Percentiles rank a stretch among this genome's conserved stretches.
phyloP scores from a whole-genome alignment of 1,284 basidiomycete species.

The Rugosomyces carneus region DNA sequence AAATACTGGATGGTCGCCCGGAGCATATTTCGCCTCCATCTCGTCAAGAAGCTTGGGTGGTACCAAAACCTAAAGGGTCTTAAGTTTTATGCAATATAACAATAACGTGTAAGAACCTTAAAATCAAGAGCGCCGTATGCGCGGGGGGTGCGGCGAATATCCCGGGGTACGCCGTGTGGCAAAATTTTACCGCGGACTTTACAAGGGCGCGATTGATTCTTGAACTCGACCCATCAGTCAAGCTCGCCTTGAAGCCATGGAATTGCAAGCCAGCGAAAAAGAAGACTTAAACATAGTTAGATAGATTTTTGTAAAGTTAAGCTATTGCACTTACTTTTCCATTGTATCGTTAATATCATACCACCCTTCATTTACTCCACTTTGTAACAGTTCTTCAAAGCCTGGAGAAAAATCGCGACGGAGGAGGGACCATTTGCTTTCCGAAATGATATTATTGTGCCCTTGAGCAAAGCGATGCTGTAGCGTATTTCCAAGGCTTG shows the following conservation, averaged over 20 bases:
- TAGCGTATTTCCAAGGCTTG: slow-evolving; percentile 21
- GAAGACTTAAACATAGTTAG: slow-evolving; percentile 4
- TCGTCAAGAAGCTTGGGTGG: slow-evolving; percentile 16
- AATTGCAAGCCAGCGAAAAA: slow-evolving; percentile 13
- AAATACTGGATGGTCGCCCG: slow-evolving; percentile 22
- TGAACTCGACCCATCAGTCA: not conserved
- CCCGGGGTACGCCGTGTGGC: slow-evolving; percentile 27
- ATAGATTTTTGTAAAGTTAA: not conserved
- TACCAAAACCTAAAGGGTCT: slow-evolving; percentile 13
- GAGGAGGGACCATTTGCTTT: slow-evolving; percentile 6
- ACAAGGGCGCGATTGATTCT: slow-evolving; percentile 21
- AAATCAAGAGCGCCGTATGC: slow-evolving; percentile 20
- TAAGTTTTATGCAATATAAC: not conserved
- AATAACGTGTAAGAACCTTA: slow-evolving; percentile 18
- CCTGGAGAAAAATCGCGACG: slow-evolving; percentile 21
- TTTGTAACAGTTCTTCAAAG: slow-evolving; percentile 17
- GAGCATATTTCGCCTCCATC: slow-evolving; percentile 19
- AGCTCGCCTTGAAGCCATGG: slow-evolving; percentile 11
- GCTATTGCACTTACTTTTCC: not conserved
- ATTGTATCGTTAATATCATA: slow-evolving; percentile 3
- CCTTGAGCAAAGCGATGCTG: slow-evolving; percentile 27
- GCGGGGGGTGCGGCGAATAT: slow-evolving; percentile 20
- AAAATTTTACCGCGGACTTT: slow-evolving; percentile 26
- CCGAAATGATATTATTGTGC: slow-evolving; percentile 9
- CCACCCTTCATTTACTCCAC: not conserved